Evolutionary conservation across 2,329 filamentous ascomycete genomes (phyloP), one percentile per base, ranked within the genome.

Genomic region (Calonectria fujianensis): DNA sequence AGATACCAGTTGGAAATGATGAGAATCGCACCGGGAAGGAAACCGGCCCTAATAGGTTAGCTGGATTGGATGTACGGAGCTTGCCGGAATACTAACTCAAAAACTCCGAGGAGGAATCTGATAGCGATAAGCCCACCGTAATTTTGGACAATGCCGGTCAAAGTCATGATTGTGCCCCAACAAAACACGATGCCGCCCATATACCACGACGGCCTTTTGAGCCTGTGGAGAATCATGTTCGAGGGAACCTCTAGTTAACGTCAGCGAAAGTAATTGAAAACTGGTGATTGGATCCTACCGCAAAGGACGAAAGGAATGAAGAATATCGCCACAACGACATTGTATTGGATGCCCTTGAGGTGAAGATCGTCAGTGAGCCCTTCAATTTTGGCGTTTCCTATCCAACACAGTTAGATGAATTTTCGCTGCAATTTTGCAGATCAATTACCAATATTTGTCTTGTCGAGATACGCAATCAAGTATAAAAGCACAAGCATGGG

Each of bases 321-420:
- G 61, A 83, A 75, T 50, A 84, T 82, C 0, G 83, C 82, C 4
- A 83, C 83, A 3, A 73, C 77, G 27, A 80, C 57, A 32, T 80
- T 80, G 72, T 79, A 94, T 81, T 93, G 87, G 16, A 88, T 87
- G 18, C 88, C 84, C 1, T 88, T 88, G 86, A 94, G 89, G 35
- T 88, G 70, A 6, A 83, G 50, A 39, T 82, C 79, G 39, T 87
- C 69, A 32, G 81, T 79, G 10, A 84, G 74, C 14, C 83, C 81
- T 74, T 83, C 83, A 57, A 91, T 89, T 82, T 90, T 91, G 9
- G 90, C 89, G 81, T 90, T 90, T 69, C 75, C 66, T 69, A 48
- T 39, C 20, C 7, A 18, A 7, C 14, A n/a, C 20, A 20, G n/a
- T 70, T 31, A 61, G 54, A 39, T 2, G 14, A 9, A 5, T 5